Base-by-base conservation (phyloP, 106 monocot species). In the Allium sativum region DNA sequence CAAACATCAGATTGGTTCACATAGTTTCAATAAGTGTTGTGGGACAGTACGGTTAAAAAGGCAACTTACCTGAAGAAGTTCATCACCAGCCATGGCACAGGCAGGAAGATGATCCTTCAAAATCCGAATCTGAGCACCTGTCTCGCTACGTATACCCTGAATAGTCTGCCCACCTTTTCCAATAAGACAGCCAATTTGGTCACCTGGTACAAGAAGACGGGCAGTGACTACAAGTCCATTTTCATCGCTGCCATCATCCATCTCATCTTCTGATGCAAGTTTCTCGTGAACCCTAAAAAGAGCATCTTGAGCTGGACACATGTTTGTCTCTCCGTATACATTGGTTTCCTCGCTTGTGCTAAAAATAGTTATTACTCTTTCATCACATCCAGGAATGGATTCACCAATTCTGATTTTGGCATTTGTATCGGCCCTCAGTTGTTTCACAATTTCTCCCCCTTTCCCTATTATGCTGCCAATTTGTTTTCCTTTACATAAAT, bases 151-250 rank as follows among this genome's bases (percentile, higher is more conserved):
- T 46, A 88, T 80, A 3, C 79, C 83, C 47, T 88, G 88, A 58
- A 88, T 74, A 48, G 83, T 83, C 18, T 77, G 82, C 3, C 88
- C 88, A 11, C 80, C 88, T 80, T 85, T 82, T 10, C 96, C 96
- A 80, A 96, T 91, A 60, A 96, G 78, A 55, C 91, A 96, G 45
- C 96, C 96, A 72, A 96, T 91, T 58, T 96, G 96, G 79, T 96
- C 96, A 6, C 87, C 82, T 42, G 96, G 96, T 53, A 96, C 82
- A 65, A 96, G 84, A 48, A 96, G 58, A 9, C 96, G 84, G 45
- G 73, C 80, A 21, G 87, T 87, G 69, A 85, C 82, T 55, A 84
- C 79, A 65, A 73, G 62, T 21, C 54, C 46, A 72, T 48, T 74
- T 21, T 40, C 68, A 68, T 84, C 82, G 44, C 3, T 48, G 12